These are phyloP conservation scores for Fraxinus xanthoxyloides DNA, from an alignment of 305 asterid species.

Conservation along the genomic window DNA sequence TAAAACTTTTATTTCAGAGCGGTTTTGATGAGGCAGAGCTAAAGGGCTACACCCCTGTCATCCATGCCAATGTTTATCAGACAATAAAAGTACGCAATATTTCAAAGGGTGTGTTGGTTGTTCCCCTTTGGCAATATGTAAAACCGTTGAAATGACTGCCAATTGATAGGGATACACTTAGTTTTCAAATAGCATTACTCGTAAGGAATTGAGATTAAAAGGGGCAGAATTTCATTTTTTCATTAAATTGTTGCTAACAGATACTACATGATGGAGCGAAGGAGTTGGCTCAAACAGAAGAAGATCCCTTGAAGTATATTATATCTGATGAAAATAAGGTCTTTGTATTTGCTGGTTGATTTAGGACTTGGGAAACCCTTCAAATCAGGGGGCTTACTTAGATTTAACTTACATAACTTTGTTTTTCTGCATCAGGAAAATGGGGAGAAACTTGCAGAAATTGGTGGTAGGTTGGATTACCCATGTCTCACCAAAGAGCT, in stretches of 20 bases:
- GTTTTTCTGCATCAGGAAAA: slow-evolving; percentile 53
- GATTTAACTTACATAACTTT: slow-evolving; percentile 5
- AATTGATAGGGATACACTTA: slow-evolving; percentile 33
- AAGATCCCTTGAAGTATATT: slow-evolving; percentile 60
- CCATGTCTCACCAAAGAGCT: slow-evolving; percentile 72
- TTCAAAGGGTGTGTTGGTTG: slow-evolving; percentile 83
- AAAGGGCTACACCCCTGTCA: slow-evolving; percentile 82
- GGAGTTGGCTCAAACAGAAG: slow-evolving; percentile 71
- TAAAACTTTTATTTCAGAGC: slow-evolving; percentile 92
- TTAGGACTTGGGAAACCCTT: not conserved
- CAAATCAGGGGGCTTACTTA: slow-evolving; percentile 6
- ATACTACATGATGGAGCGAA: slow-evolving; percentile 84
- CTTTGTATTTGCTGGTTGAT: slow-evolving; percentile 17
- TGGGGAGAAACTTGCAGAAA: slow-evolving; percentile 84
- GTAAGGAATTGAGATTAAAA: slow-evolving; percentile 19
- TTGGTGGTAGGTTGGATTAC: slow-evolving; percentile 80
- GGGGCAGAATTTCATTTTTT: slow-evolving; percentile 7
- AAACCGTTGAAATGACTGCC: slow-evolving; percentile 23
- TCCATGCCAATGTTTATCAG: slow-evolving; percentile 99
- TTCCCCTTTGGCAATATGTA: slow-evolving; percentile 41
- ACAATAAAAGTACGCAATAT: slow-evolving; percentile 94
- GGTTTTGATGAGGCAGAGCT: slow-evolving; percentile 97
- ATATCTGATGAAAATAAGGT: slow-evolving; percentile 84
- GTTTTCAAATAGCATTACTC: slow-evolving; percentile 5
- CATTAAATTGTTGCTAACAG: slow-evolving; percentile 39